Base-by-base conservation (phyloP, 768 basidiomycete genomes). In the Collybiopsis confluens region DNA sequence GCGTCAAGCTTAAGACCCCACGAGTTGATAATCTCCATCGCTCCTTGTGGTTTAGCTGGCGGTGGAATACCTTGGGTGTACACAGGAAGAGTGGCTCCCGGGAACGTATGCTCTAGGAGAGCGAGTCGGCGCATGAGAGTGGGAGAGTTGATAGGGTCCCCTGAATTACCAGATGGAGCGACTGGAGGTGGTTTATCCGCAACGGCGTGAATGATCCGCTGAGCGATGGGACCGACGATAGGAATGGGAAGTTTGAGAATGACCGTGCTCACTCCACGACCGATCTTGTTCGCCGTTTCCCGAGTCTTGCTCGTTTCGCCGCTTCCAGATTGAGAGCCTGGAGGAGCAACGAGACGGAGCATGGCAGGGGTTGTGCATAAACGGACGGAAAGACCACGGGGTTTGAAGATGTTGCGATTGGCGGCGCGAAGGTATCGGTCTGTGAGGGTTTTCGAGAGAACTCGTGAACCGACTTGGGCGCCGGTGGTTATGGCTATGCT, bases 371-470 rank as follows among this genome's bases (percentile, higher is more conserved):
- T 57, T 4, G 59, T 63, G 45, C 63, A 64, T 42, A 65, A 55
- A 43, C 63, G 63, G 28, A 64, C 64, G 3, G 56, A 56, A 4
- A 65, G 57, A 37, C 64, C 64, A 23, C 61, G 61, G 13, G 64
- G 64, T 26, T 58, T 55, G 54, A 65, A 65, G 37, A 57, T 55
- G 10, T 54, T 58, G 11, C 54, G 45, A 38, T 65, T 65, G n/a
- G 64, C 64, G 21, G 56, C 56, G 41, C 58, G 57, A 24, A 65
- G 57, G 47, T 62, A 65, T 24, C 61, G 59, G 30, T 65, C 64
- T 13, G 64, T 64, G 21, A 65, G 54, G 15, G 59, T 61, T 44
- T 64, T 65, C 10, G 62, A 62, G 20, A 65, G 56, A 27, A 62
- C 42, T 27, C 43, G 61, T 61, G 61, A 60, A 7, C 58, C 63